These are phyloP conservation scores for Solanum pennellii DNA, from an alignment of 257 asterid genomes.

Conservation along the genomic window DNA sequence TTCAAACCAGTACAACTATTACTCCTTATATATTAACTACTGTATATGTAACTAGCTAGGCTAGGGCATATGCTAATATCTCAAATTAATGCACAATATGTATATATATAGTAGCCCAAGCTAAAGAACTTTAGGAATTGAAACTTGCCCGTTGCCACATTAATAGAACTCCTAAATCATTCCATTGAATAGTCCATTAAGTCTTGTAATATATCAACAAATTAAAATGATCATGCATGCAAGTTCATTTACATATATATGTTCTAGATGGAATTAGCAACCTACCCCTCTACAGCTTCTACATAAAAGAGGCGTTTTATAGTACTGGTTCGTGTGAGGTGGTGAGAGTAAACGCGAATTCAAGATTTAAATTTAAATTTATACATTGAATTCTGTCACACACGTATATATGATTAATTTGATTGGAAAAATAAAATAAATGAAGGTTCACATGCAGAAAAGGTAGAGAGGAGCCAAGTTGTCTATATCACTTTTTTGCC, in stretches of 20 bases:
- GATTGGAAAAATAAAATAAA: not conserved
- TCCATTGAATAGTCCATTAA: not conserved
- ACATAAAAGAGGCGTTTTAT: not conserved
- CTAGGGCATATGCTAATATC: not conserved
- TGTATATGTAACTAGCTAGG: not conserved
- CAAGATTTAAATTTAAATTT: no score
- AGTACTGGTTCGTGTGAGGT: no score
- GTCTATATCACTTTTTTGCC: constrained; percentile 12
- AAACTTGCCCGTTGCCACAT: not conserved
- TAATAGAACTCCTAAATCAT: not conserved
- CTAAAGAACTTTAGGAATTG: not conserved
- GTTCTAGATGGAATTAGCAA: not conserved
- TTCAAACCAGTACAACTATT: not conserved
- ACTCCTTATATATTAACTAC: not conserved
- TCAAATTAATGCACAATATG: not conserved
- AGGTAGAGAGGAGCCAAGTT: not conserved
- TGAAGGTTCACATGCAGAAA: constrained; percentile 8
- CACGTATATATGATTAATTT: not conserved
- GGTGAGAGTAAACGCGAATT: not conserved
- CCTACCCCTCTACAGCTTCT: not conserved
- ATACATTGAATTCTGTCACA: no score
- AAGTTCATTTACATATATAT: not conserved
- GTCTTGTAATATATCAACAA: not conserved
- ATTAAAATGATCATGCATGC: not conserved
- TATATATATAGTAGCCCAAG: not conserved